These are phyloP conservation scores for Narthecium ossifragum DNA, from an alignment of 106 monocot genomes.

Conservation along the genomic window DNA sequence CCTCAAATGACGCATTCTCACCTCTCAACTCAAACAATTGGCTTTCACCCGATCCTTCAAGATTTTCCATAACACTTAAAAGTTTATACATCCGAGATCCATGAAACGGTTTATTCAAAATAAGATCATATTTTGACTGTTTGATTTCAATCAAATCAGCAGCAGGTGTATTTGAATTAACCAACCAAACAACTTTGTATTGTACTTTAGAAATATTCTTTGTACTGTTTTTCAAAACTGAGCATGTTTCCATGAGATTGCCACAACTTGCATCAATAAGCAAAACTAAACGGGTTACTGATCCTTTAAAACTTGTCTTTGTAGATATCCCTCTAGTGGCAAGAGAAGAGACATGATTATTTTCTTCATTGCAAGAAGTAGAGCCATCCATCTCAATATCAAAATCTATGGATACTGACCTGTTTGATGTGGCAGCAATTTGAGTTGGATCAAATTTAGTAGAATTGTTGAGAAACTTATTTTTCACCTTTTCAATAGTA, in stretches of 20 bases:
- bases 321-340: constrained; percentile 3
- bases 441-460: constrained; percentile 10
- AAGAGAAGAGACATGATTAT: constrained; percentile 8
- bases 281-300: constrained; percentile 18
- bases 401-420: background rate
- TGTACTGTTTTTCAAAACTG: constrained; percentile 19
- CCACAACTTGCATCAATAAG: constrained; percentile 44
- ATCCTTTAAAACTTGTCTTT: constrained; percentile 5
- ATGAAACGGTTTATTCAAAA: constrained; percentile 64
- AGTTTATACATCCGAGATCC: constrained; percentile 58
- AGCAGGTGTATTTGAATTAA: constrained; percentile 24
- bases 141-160: constrained; percentile 15
- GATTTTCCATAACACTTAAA: constrained; percentile 34
- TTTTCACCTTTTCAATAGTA: constrained; percentile 32
- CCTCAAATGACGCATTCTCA: background rate
- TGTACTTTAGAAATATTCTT: constrained; percentile 7
- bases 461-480: background rate
- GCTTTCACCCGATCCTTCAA: constrained; percentile 25
- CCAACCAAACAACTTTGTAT: constrained; percentile 55
- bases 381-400: constrained; percentile 7
- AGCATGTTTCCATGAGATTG: constrained; percentile 19
- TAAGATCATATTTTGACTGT: constrained; percentile 29
- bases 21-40: background rate
- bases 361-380: constrained; percentile 8
- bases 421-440: background rate